A percentile compares a stretch with the other conserved stretches of the same genome.
phyloP scores from a whole-genome alignment of 495 filamentous ascomycete genomes.

The Glonium stellatum region DNA sequence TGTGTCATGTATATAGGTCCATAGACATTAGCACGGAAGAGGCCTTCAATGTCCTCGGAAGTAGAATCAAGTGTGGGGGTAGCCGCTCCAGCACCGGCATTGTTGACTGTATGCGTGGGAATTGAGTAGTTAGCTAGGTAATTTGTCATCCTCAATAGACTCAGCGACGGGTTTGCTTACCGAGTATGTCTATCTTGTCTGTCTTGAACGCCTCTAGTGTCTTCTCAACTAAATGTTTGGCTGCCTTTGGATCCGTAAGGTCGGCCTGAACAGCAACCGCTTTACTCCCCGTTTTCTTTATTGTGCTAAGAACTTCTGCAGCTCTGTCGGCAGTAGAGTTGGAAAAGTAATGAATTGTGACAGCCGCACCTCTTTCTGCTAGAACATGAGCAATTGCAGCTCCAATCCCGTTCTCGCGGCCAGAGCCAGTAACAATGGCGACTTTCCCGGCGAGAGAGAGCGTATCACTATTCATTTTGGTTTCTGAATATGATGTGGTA shows the following conservation, averaged over 20 bases:
- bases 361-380: background rate
- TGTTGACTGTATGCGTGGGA: too few relatives aligned
- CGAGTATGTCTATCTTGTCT: background rate
- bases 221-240: background rate
- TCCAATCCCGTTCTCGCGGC: background rate
- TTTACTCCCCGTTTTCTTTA: too few relatives aligned
- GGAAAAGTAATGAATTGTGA: background rate
- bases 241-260: background rate
- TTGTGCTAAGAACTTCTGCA: too few relatives aligned
- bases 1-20: too few relatives aligned
- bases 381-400: background rate
- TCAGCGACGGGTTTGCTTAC: background rate
- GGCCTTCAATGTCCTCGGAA: too few relatives aligned
- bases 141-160: too few relatives aligned
- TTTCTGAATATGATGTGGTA: too few relatives aligned
- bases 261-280: background rate
- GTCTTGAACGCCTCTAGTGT: background rate
- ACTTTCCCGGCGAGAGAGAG: background rate
- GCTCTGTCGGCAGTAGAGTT: background rate
- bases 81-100: too few relatives aligned
- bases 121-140: too few relatives aligned
- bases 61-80: too few relatives aligned
- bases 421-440: background rate
- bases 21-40: too few relatives aligned
- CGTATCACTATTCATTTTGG: too few relatives aligned